Evolutionary conservation across 345 rosid species (phyloP).

Genomic region (Punica granatum): DNA sequence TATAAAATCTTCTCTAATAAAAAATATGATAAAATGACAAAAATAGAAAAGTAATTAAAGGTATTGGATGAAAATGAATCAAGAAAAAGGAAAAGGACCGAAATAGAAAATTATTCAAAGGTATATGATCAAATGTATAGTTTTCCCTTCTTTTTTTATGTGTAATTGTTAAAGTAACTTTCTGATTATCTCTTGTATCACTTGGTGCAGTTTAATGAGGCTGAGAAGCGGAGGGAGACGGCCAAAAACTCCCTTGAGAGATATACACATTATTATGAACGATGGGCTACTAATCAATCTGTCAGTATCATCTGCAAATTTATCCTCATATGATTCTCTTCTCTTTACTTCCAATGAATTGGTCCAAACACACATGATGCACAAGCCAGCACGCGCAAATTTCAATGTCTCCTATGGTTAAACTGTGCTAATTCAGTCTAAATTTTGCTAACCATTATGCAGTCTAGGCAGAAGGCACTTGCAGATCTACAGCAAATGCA

Average conservation of each 20-base stretch:
- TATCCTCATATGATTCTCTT: not conserved
- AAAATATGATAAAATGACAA: too few relatives aligned
- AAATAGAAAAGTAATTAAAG: too few relatives aligned
- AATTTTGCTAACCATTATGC: conserved; percentile 12
- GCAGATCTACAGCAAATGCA: conserved; percentile 80
- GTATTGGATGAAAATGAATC: too few relatives aligned
- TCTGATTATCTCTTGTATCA: not conserved
- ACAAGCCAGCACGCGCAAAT: not conserved
- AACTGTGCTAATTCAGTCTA: conserved; percentile 1
- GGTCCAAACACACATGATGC: not conserved
- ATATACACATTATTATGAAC: conserved; percentile 98
- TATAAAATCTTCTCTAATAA: too few relatives aligned
- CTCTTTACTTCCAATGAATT: not conserved
- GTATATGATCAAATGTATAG: too few relatives aligned
- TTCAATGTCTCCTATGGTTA: not conserved
- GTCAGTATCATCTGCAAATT: conserved; percentile 33
- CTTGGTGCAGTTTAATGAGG: conserved; percentile 64
- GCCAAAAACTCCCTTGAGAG: conserved; percentile 93
- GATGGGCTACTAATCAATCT: conserved; percentile 94
- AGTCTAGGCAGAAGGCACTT: conserved; percentile 98
- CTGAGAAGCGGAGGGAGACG: conserved; percentile 92
- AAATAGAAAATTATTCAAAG: too few relatives aligned
- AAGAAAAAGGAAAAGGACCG: too few relatives aligned
- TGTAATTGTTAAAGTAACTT: not conserved
- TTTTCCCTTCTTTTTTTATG: not conserved